Percentiles rank a stretch among this genome's conserved stretches.
phyloP scores from a whole-genome alignment of 2,329 filamentous ascomycete species.

The Sordariomycetes sp. region DNA sequence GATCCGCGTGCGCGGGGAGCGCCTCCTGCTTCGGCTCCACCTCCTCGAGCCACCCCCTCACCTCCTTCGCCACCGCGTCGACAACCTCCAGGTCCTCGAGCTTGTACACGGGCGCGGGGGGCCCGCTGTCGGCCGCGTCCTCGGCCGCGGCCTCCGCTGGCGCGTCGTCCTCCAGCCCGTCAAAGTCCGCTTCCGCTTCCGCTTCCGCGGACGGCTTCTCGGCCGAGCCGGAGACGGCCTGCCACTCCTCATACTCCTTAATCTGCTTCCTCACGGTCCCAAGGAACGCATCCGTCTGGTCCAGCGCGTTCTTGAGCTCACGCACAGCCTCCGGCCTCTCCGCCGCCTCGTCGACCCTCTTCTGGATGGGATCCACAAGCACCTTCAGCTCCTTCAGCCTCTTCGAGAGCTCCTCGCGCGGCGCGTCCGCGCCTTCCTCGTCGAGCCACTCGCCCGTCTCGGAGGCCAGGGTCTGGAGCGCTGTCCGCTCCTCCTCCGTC shows the following conservation, averaged over 20 bases:
- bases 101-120: constrained; percentile 55
- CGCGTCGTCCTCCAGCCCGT: constrained; percentile 65
- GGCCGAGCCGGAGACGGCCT: constrained; percentile 33
- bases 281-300: constrained; percentile 58
- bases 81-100: constrained; percentile 57
- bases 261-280: constrained; percentile 59
- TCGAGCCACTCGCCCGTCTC: constrained; percentile 83
- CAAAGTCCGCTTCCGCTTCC: constrained; percentile 42
- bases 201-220: constrained; percentile 15
- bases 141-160: constrained; percentile 24
- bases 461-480: constrained; percentile 54
- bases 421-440: constrained; percentile 65
- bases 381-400: constrained; percentile 66
- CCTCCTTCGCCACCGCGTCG: constrained; percentile 46
- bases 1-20: constrained; percentile 58
- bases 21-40: constrained; percentile 59
- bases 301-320: constrained; percentile 55
- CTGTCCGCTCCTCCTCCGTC: constrained; percentile 51
- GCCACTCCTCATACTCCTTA: constrained; percentile 49
- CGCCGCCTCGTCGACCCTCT: constrained; percentile 57
- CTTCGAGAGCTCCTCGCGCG: constrained; percentile 58
- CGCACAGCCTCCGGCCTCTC: constrained; percentile 59
- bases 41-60: constrained; percentile 61
- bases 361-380: constrained; percentile 65
- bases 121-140: constrained; percentile 32